phyloP scores from a whole-genome alignment of 1,284 basidiomycete species.

The Ceratobasidium sp. region DNA sequence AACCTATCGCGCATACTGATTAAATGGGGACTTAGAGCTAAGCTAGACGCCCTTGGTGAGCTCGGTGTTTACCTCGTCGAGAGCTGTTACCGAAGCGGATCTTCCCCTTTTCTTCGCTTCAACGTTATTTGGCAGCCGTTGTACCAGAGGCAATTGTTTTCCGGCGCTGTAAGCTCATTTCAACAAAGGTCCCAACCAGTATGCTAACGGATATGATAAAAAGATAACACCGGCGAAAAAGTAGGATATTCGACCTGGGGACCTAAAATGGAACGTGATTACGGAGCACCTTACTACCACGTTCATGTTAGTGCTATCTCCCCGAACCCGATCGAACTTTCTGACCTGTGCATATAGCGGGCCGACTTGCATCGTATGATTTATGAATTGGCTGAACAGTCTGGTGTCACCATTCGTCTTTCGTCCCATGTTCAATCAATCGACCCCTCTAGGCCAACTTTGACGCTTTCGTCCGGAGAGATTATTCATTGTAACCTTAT shows the following conservation, averaged over 20 bases:
- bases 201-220: no score
- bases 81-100: no score
- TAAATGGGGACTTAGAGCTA: slow-evolving; percentile 66
- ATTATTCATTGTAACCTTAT: slow-evolving; percentile 62
- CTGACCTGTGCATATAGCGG: no score
- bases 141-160: slow-evolving; percentile 62
- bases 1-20: slow-evolving; percentile 66
- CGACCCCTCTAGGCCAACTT: slow-evolving; percentile 58
- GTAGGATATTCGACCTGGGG: slow-evolving; percentile 64
- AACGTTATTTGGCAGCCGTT: no score
- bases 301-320: slow-evolving; percentile 57
- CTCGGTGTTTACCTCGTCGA: no score
- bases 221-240: slow-evolving; percentile 61
- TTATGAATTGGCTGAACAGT: slow-evolving; percentile 63
- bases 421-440: slow-evolving; percentile 61
- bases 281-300: slow-evolving; percentile 68
- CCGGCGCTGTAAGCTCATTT: slow-evolving; percentile 66
- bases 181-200: no score
- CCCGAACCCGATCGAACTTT: no score
- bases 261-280: slow-evolving; percentile 59
- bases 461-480: slow-evolving; percentile 61
- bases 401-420: slow-evolving; percentile 64
- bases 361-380: slow-evolving; percentile 69
- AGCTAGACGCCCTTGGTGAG: slow-evolving; percentile 59
- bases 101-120: no score